Conservation (phyloP, 257 asterid species). For the Forsythia viridissima region DNA sequence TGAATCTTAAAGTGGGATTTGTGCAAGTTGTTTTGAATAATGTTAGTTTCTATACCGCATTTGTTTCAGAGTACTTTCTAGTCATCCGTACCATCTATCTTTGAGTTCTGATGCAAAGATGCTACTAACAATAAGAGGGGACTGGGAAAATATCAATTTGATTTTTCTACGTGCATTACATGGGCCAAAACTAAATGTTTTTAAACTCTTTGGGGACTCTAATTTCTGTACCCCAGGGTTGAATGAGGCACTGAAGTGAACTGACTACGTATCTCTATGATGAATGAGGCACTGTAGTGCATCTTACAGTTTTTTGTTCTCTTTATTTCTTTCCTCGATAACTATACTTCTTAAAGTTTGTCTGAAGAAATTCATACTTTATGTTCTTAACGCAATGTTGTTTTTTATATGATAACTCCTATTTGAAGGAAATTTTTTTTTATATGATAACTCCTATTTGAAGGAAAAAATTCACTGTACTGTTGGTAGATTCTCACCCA, state of each 20-base stretch:
- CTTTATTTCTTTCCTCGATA: neutral
- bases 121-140: neutral
- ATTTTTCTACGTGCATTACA: neutral
- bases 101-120: neutral
- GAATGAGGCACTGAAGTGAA: neutral
- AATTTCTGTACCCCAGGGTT: neutral
- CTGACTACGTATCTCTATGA: neutral
- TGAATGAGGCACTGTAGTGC: neutral
- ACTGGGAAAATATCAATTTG: neutral
- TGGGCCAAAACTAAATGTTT: neutral
- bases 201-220: neutral
- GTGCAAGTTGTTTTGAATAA: neutral
- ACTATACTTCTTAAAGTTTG: neutral
- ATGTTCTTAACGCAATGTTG: neutral
- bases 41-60: neutral
- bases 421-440: neutral
- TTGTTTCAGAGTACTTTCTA: neutral
- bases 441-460: neutral
- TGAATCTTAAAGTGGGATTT: conserved; percentile 11
- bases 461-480: neutral
- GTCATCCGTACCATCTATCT: neutral
- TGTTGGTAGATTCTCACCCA: neutral
- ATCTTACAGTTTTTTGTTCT: too few species aligned
- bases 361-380: neutral
- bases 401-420: neutral